A percentile compares a stretch with the other conserved stretches of the same genome.
Evolutionary conservation across 495 filamentous ascomycete species (phyloP).

Genomic region (Daldinia vernicosa): DNA sequence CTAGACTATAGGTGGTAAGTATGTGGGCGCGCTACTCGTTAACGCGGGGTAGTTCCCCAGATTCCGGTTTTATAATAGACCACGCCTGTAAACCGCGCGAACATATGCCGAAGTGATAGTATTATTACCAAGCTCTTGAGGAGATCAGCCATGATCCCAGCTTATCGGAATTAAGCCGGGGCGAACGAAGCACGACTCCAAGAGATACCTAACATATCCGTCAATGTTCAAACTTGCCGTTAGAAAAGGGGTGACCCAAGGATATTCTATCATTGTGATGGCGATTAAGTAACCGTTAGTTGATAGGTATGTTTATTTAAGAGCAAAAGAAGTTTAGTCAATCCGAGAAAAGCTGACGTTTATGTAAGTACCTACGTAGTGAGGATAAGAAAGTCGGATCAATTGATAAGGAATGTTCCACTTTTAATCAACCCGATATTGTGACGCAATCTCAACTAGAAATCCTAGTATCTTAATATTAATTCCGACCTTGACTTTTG

Average conservation of each 20-base stretch:
- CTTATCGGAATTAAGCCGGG: too few relatives aligned
- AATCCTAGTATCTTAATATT: too few relatives aligned
- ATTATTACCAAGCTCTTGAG: not conserved
- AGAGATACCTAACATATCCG: too few relatives aligned
- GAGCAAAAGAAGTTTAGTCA: too few relatives aligned
- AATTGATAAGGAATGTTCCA: not conserved
- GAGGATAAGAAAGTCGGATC: not conserved
- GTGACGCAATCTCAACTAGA: not conserved
- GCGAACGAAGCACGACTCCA: too few relatives aligned
- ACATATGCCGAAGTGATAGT: slow-evolving; percentile 8
- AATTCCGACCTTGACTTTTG: too few relatives aligned
- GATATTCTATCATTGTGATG: too few relatives aligned
- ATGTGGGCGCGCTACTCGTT: not conserved
- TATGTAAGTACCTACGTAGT: not conserved
- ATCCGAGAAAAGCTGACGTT: not conserved
- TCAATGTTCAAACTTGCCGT: too few relatives aligned
- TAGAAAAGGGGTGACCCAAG: too few relatives aligned
- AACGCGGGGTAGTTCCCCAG: slow-evolving; percentile 29
- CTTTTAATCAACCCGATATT: not conserved
- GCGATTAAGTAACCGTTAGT: too few relatives aligned
- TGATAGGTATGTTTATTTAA: too few relatives aligned
- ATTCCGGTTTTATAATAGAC: not conserved
- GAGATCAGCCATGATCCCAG: not conserved
- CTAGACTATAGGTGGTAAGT: slow-evolving; percentile 16
- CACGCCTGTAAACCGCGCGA: not conserved